Evolutionary conservation across 768 basidiomycete genomes (phyloP), one percentile per base, ranked within the genome.

Genomic region (Trametes sanguinea): DNA sequence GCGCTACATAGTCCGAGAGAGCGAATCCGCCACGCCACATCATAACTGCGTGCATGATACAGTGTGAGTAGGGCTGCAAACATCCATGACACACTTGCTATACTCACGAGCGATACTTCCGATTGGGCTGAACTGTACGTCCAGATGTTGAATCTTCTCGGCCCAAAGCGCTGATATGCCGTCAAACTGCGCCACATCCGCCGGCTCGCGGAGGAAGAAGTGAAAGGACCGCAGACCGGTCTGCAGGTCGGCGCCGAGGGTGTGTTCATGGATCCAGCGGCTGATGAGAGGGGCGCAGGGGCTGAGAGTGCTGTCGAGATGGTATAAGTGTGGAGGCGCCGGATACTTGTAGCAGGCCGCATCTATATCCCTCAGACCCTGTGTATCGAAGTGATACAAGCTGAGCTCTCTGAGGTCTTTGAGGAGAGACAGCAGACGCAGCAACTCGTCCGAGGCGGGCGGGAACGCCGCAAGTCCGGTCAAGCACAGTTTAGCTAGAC

Each of bases 1-100:
- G 61, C 13, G 40, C 50, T 1, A 53, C 39, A 48, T 64, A 70
- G 11, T 30, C 32, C 1, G 57, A 51, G 4, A 71, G 52, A 3
- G 62, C 54, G 52, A 72, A 60, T 4, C 33, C 45, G 11, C 5
- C 16, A 5, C 40, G 60, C 5, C 30, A 35, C 10, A 64, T 30
- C 4, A 40, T 48, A 7, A 10, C 66, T 67, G 27, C 1, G 4
- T 9, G 13, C 9, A 48, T 8, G 16, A 8, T 32, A 4, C 32
- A 46, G 14, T 16, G 3, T 43, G 17, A 4, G 14, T 33, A 8
- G 5, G 10, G 37, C 32, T 39, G 32, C 17, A 29, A 10, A 9
- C 9, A 29, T 8, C 3, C n/a, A 6, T 11, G 29, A 10, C 10
- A 17, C 29, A 27, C 30, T 17, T 27, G 10, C 1, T 30, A 5